Percentiles rank a stretch among this genome's conserved stretches.
These are phyloP conservation scores for Dendryphion nanum DNA, from an alignment of 2,329 filamentous ascomycete genomes.

Conservation along the genomic window DNA sequence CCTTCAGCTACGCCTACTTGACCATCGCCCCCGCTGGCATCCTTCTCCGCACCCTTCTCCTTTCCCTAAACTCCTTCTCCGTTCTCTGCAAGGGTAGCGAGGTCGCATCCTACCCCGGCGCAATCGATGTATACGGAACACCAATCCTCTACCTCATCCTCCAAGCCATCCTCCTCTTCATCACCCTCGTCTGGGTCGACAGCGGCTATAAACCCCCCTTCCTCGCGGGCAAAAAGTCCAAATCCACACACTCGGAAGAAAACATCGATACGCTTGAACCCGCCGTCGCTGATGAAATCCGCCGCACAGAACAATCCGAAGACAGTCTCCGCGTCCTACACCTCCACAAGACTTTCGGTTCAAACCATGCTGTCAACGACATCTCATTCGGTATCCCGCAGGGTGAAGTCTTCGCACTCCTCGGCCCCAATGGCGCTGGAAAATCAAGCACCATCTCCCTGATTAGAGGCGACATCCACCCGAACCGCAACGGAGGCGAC, in stretches of 20 bases:
- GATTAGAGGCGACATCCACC: constrained; percentile 83
- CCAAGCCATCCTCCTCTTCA: constrained; percentile 70
- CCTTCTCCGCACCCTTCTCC: constrained; percentile 69
- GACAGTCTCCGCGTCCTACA: constrained; percentile 78
- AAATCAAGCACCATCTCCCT: constrained; percentile 88
- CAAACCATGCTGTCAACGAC: constrained; percentile 76
- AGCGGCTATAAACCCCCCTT: constrained; percentile 64
- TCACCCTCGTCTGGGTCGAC: constrained; percentile 75
- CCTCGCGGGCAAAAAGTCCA: constrained; percentile 33
- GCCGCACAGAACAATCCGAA: constrained; percentile 58
- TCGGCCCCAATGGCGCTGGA: constrained; percentile 88
- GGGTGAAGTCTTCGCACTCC: constrained; percentile 81
- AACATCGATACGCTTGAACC: constrained; percentile 45
- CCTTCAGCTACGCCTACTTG: constrained; percentile 74
- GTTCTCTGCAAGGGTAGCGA: constrained; percentile 64
- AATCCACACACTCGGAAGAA: constrained; percentile 43
- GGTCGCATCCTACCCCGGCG: constrained; percentile 67
- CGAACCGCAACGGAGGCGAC: constrained; percentile 67
- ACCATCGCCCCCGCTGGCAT: constrained; percentile 75
- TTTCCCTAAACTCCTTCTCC: constrained; percentile 81
- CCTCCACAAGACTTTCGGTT: constrained; percentile 75
- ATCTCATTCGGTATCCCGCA: constrained; percentile 78
- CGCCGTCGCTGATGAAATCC: constrained; percentile 65
- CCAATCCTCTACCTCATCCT: constrained; percentile 80
- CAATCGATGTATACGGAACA: constrained; percentile 73